Percentiles rank a stretch among this genome's conserved stretches.
These are phyloP conservation scores for Macrophomina pseudophaseolina DNA, from an alignment of 2,329 filamentous ascomycete species.

Conservation along the genomic window DNA sequence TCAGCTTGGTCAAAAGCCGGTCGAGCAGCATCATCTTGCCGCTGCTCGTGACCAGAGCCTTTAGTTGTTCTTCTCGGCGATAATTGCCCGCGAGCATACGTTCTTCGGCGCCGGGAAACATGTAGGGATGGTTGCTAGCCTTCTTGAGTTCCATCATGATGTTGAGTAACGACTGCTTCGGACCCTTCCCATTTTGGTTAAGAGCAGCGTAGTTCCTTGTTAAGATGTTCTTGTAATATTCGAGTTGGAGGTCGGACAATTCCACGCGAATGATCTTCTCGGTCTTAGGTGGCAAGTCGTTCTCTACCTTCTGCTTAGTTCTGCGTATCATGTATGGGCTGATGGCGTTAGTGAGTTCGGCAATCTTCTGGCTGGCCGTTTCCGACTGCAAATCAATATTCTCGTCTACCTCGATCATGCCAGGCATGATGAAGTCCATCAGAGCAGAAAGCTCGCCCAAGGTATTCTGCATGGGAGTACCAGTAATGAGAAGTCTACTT, in stretches of 20 bases:
- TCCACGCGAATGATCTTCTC: slow-evolving; percentile 99
- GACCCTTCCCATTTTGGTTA: slow-evolving; percentile 85
- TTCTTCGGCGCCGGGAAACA: slow-evolving; percentile 94
- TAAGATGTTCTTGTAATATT: slow-evolving; percentile 99
- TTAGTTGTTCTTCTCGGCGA: slow-evolving; percentile 86
- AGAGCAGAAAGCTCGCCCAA: slow-evolving; percentile 89
- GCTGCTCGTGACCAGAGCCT: slow-evolving; percentile 92
- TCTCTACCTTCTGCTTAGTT: slow-evolving; percentile 97
- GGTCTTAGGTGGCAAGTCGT: slow-evolving; percentile 92
- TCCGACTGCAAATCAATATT: slow-evolving; percentile 84
- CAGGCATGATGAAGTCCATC: slow-evolving; percentile 97
- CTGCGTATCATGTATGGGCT: slow-evolving; percentile 93
- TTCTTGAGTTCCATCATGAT: slow-evolving; percentile 99
- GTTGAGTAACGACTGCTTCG: slow-evolving; percentile 94
- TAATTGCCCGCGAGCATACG: slow-evolving; percentile 80
- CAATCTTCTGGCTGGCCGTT: slow-evolving; percentile 84
- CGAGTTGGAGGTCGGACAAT: slow-evolving; percentile 91
- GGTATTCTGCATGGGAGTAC: slow-evolving; percentile 97
- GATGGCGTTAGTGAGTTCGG: slow-evolving; percentile 82
- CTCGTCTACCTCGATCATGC: slow-evolving; percentile 86
- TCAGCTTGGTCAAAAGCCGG: slow-evolving; percentile 90
- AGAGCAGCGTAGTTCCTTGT: slow-evolving; percentile 95
- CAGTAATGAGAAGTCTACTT: slow-evolving; percentile 90
- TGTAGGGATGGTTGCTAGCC: slow-evolving; percentile 97
- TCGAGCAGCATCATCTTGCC: slow-evolving; percentile 99